Conservation (phyloP, 768 basidiomycete genomes). For the Paxillus rubicundulus region DNA sequence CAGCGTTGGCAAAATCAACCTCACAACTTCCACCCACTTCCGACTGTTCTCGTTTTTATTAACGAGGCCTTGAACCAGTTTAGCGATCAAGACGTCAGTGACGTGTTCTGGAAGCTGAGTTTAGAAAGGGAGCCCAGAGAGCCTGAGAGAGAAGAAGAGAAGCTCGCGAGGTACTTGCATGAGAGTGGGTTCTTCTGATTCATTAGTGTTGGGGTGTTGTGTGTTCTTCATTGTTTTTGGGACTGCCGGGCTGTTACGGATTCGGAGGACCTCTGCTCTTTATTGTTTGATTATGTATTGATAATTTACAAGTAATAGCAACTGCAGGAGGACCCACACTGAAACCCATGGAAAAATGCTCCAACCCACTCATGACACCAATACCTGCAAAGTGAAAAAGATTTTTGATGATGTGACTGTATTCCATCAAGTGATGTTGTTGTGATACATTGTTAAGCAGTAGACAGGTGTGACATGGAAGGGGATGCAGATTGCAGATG, state of each 20-base stretch:
- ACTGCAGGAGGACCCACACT: too few species aligned
- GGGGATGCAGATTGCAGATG: too few species aligned
- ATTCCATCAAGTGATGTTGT: too few species aligned
- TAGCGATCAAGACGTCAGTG: slow-evolving; percentile 31
- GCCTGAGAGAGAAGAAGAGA: slow-evolving; percentile 47
- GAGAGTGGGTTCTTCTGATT: slow-evolving; percentile 39
- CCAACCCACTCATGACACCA: too few species aligned
- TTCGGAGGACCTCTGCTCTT: background rate
- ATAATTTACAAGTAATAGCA: too few species aligned
- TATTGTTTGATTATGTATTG: background rate
- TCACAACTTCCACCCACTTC: slow-evolving; percentile 51
- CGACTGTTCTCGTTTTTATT: slow-evolving; percentile 43
- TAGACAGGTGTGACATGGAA: too few species aligned
- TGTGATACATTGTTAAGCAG: too few species aligned
- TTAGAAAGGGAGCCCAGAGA: slow-evolving; percentile 51
- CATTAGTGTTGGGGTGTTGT: background rate
- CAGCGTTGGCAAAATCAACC: slow-evolving; percentile 54
- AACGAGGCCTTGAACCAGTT: slow-evolving; percentile 38
- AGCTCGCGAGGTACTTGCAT: slow-evolving; percentile 39
- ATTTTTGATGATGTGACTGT: too few species aligned
- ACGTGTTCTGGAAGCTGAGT: slow-evolving; percentile 45
- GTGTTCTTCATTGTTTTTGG: background rate
- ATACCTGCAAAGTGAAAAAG: too few species aligned
- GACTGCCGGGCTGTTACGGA: background rate
- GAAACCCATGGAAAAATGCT: too few species aligned